Evolutionary conservation across 176 grass and related monocot genomes (phyloP).

Genomic region (Musa beccarii): DNA sequence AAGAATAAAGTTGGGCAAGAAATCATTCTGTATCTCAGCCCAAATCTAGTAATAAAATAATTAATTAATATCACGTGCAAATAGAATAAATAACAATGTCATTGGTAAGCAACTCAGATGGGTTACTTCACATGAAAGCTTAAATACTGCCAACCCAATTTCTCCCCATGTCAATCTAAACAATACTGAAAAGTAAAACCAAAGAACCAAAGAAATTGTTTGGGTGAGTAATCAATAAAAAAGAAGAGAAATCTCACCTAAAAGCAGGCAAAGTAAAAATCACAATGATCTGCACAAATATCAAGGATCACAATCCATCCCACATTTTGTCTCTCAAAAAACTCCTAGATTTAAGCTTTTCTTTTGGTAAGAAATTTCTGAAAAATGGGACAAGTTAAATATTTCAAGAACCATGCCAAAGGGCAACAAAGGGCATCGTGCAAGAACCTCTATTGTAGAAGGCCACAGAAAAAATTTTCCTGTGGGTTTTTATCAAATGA

Average conservation of each 20-base stretch:
- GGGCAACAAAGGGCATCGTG: too few relatives aligned
- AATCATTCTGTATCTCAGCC: slow-evolving; percentile 95
- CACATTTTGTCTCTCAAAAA: too few relatives aligned
- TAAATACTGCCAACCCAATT: not conserved
- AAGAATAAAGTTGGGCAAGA: slow-evolving; percentile 90
- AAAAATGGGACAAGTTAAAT: too few relatives aligned
- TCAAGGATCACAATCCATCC: not conserved
- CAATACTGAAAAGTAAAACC: not conserved
- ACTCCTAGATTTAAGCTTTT: too few relatives aligned
- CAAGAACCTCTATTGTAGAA: too few relatives aligned
- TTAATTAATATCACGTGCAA: not conserved
- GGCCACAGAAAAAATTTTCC: too few relatives aligned
- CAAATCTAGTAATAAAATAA: slow-evolving; percentile 51
- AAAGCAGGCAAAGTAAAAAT: not conserved
- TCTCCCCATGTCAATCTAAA: not conserved
- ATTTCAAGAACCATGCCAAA: too few relatives aligned
- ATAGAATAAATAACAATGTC: not conserved
- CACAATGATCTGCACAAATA: not conserved
- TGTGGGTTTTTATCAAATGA: too few relatives aligned
- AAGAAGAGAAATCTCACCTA: not conserved
- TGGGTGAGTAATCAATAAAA: not conserved
- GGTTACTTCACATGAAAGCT: not conserved
- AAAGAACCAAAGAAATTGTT: not conserved
- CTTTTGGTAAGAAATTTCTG: too few relatives aligned
- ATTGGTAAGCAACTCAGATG: not conserved